phyloP scores from a whole-genome alignment of 805 yeast species.

The Nadsonia fulvescens region DNA sequence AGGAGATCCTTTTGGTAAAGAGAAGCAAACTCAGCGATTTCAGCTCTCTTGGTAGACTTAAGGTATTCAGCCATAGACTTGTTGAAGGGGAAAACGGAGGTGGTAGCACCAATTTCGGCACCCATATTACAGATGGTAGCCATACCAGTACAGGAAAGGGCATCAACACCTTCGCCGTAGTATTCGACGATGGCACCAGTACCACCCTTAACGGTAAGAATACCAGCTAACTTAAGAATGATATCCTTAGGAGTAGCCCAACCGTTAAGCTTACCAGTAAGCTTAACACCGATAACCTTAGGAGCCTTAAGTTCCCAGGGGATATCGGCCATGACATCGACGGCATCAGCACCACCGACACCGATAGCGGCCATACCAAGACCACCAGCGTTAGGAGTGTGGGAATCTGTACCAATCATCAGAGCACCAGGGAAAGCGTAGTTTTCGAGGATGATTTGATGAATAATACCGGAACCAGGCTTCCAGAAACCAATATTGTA shows the following conservation, averaged over 20 bases:
- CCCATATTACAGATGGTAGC: slow-evolving; percentile 99
- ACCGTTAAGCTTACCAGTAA: slow-evolving; percentile 80
- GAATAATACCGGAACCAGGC: slow-evolving; percentile 96
- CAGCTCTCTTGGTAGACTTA: slow-evolving; percentile 68
- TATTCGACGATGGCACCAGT: slow-evolving; percentile 93
- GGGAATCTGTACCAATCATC: slow-evolving; percentile 93
- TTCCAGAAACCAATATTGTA: slow-evolving; percentile 98
- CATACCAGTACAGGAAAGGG: slow-evolving; percentile 96
- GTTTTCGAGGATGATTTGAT: slow-evolving; percentile 90
- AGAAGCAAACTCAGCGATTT: slow-evolving; percentile 68
- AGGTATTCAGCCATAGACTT: slow-evolving; percentile 75
- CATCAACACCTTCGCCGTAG: slow-evolving; percentile 86
- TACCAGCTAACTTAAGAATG: slow-evolving; percentile 82
- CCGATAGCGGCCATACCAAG: slow-evolving; percentile 95
- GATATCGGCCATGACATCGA: slow-evolving; percentile 83
- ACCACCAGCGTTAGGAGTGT: slow-evolving; percentile 98
- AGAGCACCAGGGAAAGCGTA: slow-evolving; percentile 95
- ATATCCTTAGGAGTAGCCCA: slow-evolving; percentile 98
- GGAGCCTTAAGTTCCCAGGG: slow-evolving; percentile 99
- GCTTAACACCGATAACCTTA: slow-evolving; percentile 82
- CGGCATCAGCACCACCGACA: slow-evolving; percentile 99
- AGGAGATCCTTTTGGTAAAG: slow-evolving; percentile 40
- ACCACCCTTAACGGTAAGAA: slow-evolving; percentile 94
- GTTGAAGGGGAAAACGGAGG: slow-evolving; percentile 94
- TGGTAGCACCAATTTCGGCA: slow-evolving; percentile 97